Conservation (phyloP, 495 filamentous ascomycete genomes). For the Aspergillus saccharolyticus region DNA sequence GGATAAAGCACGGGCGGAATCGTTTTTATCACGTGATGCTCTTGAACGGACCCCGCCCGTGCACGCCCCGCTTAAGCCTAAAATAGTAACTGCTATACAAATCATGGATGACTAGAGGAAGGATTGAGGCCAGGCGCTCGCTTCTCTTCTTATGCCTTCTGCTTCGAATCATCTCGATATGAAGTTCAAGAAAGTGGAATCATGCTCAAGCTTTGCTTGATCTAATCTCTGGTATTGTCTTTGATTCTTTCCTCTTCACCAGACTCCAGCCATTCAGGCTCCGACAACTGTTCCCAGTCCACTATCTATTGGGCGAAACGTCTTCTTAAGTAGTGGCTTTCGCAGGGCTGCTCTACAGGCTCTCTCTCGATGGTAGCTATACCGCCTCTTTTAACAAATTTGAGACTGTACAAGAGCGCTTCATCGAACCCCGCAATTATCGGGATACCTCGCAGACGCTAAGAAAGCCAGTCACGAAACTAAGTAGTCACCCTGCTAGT, state of each 20-base stretch:
- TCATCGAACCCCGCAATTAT: constrained; percentile 17
- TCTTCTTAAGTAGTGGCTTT: background rate
- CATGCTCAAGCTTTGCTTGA: too few species aligned
- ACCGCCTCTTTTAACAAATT: background rate
- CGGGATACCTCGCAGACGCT: constrained; percentile 1
- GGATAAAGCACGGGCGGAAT: background rate
- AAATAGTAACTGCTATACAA: background rate
- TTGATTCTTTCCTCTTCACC: background rate
- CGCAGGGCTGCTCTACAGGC: too few species aligned
- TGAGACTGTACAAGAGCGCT: constrained; percentile 10
- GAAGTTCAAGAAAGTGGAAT: too few species aligned
- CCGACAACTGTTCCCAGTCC: background rate
- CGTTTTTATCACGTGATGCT: background rate
- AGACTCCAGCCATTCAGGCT: background rate
- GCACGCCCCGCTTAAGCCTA: background rate
- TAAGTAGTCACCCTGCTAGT: constrained; percentile 8
- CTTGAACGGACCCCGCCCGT: background rate
- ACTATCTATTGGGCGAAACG: background rate
- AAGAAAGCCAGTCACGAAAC: constrained; percentile 4
- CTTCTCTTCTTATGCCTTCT: too few species aligned
- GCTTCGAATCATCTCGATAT: too few species aligned
- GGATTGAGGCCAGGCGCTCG: too few species aligned
- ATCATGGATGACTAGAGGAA: background rate
- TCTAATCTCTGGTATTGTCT: background rate
- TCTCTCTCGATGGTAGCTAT: background rate